Evolutionary conservation across 192 early-diverging fungal genomes (phyloP).

Genomic region (Mortierella hygrophila): DNA sequence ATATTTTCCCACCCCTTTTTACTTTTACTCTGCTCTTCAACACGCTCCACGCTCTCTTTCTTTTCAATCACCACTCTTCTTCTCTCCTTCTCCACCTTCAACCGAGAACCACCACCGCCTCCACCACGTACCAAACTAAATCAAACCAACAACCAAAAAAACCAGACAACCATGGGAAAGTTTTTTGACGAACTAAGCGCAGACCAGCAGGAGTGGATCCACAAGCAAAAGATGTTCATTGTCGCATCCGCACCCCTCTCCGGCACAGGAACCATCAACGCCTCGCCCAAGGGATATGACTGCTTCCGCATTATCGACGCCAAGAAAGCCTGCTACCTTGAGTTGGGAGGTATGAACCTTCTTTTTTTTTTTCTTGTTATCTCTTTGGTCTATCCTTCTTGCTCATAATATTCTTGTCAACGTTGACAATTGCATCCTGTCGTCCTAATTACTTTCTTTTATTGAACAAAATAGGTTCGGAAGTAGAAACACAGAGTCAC

Average conservation of each 20-base stretch:
- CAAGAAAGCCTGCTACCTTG: slow-evolving; percentile 40
- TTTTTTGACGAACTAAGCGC: slow-evolving; percentile 58
- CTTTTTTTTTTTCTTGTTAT: not conserved
- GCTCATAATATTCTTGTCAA: not conserved
- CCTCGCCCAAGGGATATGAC: slow-evolving; percentile 70
- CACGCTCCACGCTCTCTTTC: too few relatives aligned
- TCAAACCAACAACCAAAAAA: not conserved
- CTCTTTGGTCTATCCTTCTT: not conserved
- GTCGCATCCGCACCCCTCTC: slow-evolving; percentile 61
- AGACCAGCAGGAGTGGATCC: slow-evolving; percentile 59
- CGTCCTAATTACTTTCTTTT: not conserved
- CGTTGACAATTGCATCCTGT: too few relatives aligned
- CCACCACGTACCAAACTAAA: not conserved
- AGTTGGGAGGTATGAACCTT: slow-evolving; percentile 29
- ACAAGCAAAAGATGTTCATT: slow-evolving; percentile 64
- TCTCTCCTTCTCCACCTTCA: not conserved
- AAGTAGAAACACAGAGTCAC: slow-evolving; percentile 69
- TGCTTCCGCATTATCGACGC: slow-evolving; percentile 59
- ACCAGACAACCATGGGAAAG: slow-evolving; percentile 47
- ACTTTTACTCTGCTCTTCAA: too few relatives aligned
- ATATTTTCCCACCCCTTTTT: too few relatives aligned
- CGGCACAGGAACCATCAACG: slow-evolving; percentile 61
- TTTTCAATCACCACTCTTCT: too few relatives aligned
- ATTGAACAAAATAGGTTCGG: slow-evolving; percentile 18
- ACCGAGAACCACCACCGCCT: not conserved